Percentiles rank a stretch among this genome's conserved stretches.
These are phyloP conservation scores for Globisporangium emineosum DNA, from an alignment of 352 stramenopile species.

Conservation along the genomic window DNA sequence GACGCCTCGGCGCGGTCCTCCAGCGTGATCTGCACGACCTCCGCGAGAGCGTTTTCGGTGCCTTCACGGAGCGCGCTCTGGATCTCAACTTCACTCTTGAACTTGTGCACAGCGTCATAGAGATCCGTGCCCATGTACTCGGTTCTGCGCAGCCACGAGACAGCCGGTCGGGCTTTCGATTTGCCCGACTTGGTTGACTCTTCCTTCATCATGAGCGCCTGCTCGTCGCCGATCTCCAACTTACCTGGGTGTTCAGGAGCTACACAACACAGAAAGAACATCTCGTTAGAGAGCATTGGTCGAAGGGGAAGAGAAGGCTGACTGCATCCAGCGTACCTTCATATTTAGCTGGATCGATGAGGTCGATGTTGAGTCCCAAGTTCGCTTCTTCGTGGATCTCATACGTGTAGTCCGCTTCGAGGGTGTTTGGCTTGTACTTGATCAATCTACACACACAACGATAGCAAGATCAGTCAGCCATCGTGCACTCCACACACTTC, in stretches of 20 bases:
- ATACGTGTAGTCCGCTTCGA: constrained; percentile 85
- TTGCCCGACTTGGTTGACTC: constrained; percentile 42
- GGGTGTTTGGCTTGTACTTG: constrained; percentile 86
- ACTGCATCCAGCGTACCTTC: constrained; percentile 41
- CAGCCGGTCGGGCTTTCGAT: constrained; percentile 61
- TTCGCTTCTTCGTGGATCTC: constrained; percentile 84
- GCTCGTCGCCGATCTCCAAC: constrained; percentile 70
- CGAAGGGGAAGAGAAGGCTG: background rate
- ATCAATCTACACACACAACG: constrained; percentile 41
- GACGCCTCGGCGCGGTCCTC: constrained; percentile 80
- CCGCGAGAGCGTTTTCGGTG: constrained; percentile 74
- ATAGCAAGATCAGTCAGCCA: constrained; percentile 1
- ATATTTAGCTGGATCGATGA: constrained; percentile 85
- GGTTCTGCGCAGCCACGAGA: constrained; percentile 79
- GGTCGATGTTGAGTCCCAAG: constrained; percentile 72
- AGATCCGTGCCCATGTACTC: constrained; percentile 88
- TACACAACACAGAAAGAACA: constrained; percentile 15
- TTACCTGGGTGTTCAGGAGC: constrained; percentile 43
- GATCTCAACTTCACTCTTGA: constrained; percentile 85
- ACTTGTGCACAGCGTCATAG: constrained; percentile 84
- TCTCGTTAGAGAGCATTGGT: background rate
- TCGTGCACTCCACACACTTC: background rate
- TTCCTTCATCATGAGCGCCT: constrained; percentile 82
- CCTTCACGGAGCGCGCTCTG: constrained; percentile 78
- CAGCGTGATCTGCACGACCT: constrained; percentile 65